These are phyloP conservation scores for Inga laurina DNA, from an alignment of 306 rosid species.

Conservation along the genomic window DNA sequence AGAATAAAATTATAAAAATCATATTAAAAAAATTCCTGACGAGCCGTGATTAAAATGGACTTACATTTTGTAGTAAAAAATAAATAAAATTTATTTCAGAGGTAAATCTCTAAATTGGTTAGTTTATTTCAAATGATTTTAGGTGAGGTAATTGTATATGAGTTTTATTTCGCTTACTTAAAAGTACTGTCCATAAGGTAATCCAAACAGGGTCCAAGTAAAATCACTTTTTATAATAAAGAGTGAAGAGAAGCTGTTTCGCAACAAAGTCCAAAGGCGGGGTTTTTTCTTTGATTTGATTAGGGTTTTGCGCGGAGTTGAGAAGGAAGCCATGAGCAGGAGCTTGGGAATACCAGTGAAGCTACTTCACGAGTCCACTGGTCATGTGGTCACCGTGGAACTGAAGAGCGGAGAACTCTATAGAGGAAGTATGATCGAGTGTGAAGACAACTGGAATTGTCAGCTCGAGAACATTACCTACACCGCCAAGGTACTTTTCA, in stretches of 20 bases:
- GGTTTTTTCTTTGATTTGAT: background rate
- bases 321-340: constrained; percentile 63
- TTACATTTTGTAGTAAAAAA: no score
- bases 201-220: no score
- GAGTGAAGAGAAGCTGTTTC: background rate
- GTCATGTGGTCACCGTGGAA: constrained; percentile 91
- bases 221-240: no score
- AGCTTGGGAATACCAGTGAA: constrained; percentile 98
- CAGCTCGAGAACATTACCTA: constrained; percentile 97
- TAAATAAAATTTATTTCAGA: no score
- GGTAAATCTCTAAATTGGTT: no score
- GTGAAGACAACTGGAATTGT: constrained; percentile 97
- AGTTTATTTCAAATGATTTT: no score
- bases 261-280: background rate
- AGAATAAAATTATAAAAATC: no score
- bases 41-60: no score
- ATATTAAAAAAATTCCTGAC: no score
- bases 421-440: constrained; percentile 93
- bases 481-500: constrained; percentile 76
- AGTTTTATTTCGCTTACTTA: no score
- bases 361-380: constrained; percentile 96
- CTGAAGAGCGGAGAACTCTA: constrained; percentile 97
- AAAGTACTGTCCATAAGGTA: no score
- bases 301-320: constrained; percentile 45
- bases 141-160: no score